Evolutionary conservation across 2,329 filamentous ascomycete species (phyloP).

Genomic region (Fusarium transvaalense): DNA sequence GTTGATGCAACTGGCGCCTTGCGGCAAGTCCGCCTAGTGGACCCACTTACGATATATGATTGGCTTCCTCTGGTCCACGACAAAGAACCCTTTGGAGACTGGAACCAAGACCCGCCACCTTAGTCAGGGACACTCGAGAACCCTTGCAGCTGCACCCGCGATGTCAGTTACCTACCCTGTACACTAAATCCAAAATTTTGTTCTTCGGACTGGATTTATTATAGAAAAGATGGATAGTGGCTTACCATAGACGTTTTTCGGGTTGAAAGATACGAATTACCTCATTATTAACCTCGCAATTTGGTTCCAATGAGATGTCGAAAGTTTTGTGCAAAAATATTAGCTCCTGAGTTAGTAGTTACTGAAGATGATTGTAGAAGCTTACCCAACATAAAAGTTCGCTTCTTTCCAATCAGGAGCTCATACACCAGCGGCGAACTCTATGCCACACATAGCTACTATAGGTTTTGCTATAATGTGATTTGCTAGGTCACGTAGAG

Average conservation of each 20-base stretch:
- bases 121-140: conserved; percentile 20
- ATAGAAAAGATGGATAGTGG: background rate
- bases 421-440: background rate
- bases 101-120: conserved; percentile 27
- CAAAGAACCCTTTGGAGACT: conserved; percentile 22
- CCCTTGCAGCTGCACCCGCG: background rate
- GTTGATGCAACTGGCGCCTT: conserved; percentile 35
- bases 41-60: background rate
- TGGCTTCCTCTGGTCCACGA: background rate
- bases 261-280: background rate
- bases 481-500: background rate
- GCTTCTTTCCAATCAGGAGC: no score
- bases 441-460: background rate
- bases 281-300: background rate
- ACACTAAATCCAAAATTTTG: background rate
- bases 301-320: background rate
- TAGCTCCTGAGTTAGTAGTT: no score
- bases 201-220: background rate
- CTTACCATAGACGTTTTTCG: background rate
- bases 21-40: conserved; percentile 43
- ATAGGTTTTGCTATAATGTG: no score
- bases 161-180: conserved; percentile 21
- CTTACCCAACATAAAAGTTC: no score
- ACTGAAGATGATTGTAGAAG: no score
- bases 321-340: background rate